phyloP scores from a whole-genome alignment of 805 yeast species.

The Saturnispora silvae region DNA sequence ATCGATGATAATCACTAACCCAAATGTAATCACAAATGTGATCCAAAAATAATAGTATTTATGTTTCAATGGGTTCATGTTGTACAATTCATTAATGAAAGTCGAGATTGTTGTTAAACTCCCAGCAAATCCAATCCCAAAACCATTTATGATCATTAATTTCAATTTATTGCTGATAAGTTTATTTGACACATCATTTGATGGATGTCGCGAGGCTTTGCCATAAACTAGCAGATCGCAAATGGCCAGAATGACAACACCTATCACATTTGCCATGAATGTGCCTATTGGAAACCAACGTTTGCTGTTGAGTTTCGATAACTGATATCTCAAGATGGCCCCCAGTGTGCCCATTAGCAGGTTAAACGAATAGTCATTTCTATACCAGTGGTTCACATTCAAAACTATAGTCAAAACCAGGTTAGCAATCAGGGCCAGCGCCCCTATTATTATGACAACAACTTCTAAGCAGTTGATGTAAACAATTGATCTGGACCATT shows the following conservation, averaged over 20 bases:
- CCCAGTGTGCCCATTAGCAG: constrained; percentile 66
- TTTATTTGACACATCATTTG: neutral
- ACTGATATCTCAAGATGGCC: constrained; percentile 44
- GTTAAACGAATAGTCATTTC: constrained; percentile 58
- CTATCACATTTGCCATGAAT: constrained; percentile 27
- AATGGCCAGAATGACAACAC: constrained; percentile 17
- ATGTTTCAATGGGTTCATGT: constrained; percentile 17
- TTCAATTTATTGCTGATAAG: constrained; percentile 14
- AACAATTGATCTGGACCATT: neutral
- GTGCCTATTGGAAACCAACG: constrained; percentile 45
- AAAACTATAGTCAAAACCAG: constrained; percentile 33
- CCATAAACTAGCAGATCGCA: constrained; percentile 17
- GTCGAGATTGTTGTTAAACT: constrained; percentile 50
- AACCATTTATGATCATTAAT: constrained; percentile 16
- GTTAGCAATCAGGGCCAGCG: constrained; percentile 26
- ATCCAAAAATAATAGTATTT: constrained; percentile 40
- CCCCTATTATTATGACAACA: constrained; percentile 14
- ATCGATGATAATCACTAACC: constrained; percentile 42
- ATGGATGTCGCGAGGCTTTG: neutral
- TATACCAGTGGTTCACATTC: constrained; percentile 33
- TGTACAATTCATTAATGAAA: constrained; percentile 54
- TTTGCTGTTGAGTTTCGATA: constrained; percentile 40
- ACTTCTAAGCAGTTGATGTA: constrained; percentile 10
- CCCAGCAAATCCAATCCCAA: constrained; percentile 24
- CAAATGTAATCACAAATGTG: constrained; percentile 39